phyloP scores from a whole-genome alignment of 257 asterid species.

The Solanum sparsipilum region DNA sequence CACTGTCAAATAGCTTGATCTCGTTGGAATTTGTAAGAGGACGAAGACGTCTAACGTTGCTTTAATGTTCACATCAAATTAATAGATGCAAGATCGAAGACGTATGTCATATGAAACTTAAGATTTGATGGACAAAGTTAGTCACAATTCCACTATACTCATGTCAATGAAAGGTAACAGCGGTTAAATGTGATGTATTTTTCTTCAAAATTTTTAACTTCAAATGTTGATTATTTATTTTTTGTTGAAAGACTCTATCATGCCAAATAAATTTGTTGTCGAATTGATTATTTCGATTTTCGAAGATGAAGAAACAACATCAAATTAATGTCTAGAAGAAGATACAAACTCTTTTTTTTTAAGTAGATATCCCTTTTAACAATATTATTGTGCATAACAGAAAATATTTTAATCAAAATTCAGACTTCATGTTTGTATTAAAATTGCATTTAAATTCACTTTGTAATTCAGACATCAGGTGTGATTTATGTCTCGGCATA shows the following conservation, averaged over 20 bases:
- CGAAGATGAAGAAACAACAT: neutral
- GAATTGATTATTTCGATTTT: neutral
- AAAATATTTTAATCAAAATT: neutral
- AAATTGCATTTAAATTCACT: accelerated
- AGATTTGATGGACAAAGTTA: neutral
- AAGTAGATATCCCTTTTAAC: neutral
- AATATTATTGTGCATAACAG: accelerated
- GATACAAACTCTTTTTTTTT: no score
- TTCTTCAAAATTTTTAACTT: no score
- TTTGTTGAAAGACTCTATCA: neutral
- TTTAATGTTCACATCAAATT: neutral
- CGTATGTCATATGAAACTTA: accelerated
- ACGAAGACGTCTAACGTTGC: neutral
- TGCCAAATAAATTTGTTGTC: neutral
- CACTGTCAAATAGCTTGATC: neutral
- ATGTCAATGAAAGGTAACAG: accelerated
- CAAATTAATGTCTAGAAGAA: neutral
- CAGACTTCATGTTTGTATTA: neutral
- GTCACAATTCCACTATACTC: neutral
- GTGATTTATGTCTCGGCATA: neutral
- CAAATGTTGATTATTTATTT: neutral
- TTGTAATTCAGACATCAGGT: neutral
- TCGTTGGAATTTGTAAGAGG: neutral
- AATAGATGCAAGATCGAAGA: neutral
- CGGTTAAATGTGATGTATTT: neutral